Conservation (phyloP, 345 rosid species). For the Eucalyptus brandiana region DNA sequence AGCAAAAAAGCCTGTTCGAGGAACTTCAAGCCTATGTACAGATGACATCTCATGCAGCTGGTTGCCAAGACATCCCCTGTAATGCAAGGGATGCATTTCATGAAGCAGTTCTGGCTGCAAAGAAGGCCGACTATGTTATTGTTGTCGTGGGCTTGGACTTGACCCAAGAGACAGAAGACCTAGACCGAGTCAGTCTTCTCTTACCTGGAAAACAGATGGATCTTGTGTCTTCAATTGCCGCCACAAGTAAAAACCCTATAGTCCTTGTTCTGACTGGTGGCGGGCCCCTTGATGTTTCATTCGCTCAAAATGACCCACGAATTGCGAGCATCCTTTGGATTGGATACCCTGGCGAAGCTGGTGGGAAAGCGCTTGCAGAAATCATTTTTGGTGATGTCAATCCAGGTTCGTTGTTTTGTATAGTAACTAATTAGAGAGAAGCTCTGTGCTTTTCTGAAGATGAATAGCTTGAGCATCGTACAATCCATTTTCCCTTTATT, state of each 20-base stretch:
- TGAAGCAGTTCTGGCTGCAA: conserved; percentile 49
- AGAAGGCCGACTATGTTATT: conserved; percentile 50
- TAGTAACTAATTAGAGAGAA: background rate
- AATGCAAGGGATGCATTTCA: conserved; percentile 25
- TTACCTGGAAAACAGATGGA: conserved; percentile 79
- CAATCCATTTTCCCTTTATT: background rate
- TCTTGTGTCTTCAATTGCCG: conserved; percentile 55
- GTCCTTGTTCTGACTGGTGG: conserved; percentile 92
- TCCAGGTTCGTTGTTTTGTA: conserved; percentile 48
- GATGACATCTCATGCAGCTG: conserved; percentile 35
- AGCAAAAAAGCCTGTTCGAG: conserved; percentile 40
- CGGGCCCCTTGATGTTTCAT: conserved; percentile 81
- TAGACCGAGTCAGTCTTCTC: conserved; percentile 69
- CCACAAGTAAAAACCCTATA: conserved; percentile 51
- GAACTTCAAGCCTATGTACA: conserved; percentile 40
- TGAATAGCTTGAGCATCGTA: background rate
- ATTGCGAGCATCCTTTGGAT: conserved; percentile 80
- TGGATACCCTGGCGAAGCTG: conserved; percentile 93
- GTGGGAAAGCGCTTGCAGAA: conserved; percentile 77
- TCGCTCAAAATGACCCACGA: conserved; percentile 44
- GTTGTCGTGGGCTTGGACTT: conserved; percentile 74
- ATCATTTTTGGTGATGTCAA: conserved; percentile 68
- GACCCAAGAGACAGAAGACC: conserved; percentile 86
- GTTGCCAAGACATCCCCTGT: conserved; percentile 64
- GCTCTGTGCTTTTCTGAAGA: background rate